These are phyloP conservation scores for Paramyrothecium roridum DNA, from an alignment of 2,329 filamentous ascomycete genomes.

Conservation along the genomic window DNA sequence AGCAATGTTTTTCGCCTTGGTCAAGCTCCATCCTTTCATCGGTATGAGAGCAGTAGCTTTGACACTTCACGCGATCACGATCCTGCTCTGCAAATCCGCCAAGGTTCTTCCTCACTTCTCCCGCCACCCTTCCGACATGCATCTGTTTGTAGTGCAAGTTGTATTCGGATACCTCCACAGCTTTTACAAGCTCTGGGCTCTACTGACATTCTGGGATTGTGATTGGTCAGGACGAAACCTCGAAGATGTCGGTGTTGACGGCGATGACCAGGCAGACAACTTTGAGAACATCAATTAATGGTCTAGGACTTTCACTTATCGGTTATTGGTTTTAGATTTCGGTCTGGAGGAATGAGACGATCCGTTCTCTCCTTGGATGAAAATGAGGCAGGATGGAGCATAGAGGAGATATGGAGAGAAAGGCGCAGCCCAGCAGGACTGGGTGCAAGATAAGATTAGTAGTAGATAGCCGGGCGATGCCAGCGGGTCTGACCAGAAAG, in stretches of 20 bases:
- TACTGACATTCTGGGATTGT: constrained; percentile 48
- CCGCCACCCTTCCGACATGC: constrained; percentile 47
- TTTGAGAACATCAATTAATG: not conserved
- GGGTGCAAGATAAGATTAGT: too few species aligned
- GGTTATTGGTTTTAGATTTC: too few species aligned
- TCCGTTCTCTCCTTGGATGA: too few species aligned
- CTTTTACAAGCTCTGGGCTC: constrained; percentile 53
- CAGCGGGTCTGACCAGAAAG: too few species aligned
- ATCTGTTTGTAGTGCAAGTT: constrained; percentile 46
- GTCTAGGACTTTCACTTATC: too few species aligned
- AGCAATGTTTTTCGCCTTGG: constrained; percentile 30
- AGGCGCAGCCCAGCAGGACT: too few species aligned
- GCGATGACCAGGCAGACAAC: too few species aligned
- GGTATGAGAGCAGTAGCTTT: not conserved
- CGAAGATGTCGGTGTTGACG: constrained; percentile 11
- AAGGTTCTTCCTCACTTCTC: constrained; percentile 53
- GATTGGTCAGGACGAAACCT: constrained; percentile 33
- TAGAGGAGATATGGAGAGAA: too few species aligned
- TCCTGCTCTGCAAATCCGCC: constrained; percentile 52
- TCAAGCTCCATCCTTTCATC: not conserved
- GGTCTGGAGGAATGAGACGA: too few species aligned
- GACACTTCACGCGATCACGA: constrained; percentile 36
- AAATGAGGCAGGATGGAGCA: too few species aligned
- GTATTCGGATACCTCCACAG: constrained; percentile 57
- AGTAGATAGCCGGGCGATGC: too few species aligned